Conservation (phyloP, 78 protist genomes). For the Dictyostelium capitatum region DNA sequence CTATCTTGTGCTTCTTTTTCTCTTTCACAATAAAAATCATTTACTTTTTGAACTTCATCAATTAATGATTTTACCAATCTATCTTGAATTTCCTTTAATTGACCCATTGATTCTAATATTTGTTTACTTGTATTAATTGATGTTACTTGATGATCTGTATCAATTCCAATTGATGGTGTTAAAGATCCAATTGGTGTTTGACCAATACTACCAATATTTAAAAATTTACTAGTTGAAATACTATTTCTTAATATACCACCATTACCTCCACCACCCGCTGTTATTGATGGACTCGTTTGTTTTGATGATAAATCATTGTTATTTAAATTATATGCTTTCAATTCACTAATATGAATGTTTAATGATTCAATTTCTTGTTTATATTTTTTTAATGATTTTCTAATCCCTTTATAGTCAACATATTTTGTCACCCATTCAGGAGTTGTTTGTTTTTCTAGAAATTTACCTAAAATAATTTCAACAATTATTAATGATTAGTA, state of each 20-base stretch:
- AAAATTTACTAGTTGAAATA: neutral
- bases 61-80: neutral
- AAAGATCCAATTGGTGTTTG: slow-evolving; percentile 18
- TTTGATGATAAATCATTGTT: neutral
- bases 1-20: slow-evolving; percentile 64
- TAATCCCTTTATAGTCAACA: slow-evolving; percentile 41
- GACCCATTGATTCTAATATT: slow-evolving; percentile 11
- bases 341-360: slow-evolving; percentile 22
- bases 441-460: slow-evolving; percentile 20
- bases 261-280: neutral
- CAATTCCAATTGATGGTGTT: slow-evolving; percentile 2
- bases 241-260: neutral
- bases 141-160: neutral
- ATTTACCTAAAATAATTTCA: slow-evolving; percentile 50
- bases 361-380: slow-evolving; percentile 43
- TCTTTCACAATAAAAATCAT: slow-evolving; percentile 57
- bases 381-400: slow-evolving; percentile 49
- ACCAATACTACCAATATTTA: neutral
- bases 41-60: slow-evolving; percentile 42
- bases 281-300: neutral
- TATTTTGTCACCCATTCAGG: slow-evolving; percentile 57
- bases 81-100: slow-evolving; percentile 49
- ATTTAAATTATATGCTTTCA: slow-evolving; percentile 18
- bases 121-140: slow-evolving; percentile 3
- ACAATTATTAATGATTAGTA: too few species aligned